A percentile compares a stretch with the other conserved stretches of the same genome.
Evolutionary conservation across 257 asterid species (phyloP).

Genomic region (Solanum chmielewskii): DNA sequence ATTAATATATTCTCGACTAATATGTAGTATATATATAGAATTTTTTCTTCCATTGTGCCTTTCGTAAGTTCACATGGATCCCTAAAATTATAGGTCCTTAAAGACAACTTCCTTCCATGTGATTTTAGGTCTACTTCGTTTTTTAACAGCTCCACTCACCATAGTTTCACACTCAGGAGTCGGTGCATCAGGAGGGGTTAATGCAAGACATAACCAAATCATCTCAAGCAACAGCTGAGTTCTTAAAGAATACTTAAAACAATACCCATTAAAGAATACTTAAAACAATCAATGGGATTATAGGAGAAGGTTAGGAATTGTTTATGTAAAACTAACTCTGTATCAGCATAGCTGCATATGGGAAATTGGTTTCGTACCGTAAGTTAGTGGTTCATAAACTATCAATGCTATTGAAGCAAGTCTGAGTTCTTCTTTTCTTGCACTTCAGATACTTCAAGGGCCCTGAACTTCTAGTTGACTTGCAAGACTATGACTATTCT

Average conservation of each 20-base stretch:
- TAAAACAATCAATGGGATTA: not conserved
- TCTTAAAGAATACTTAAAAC: not conserved
- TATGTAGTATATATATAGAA: not conserved
- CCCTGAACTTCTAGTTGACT: slow-evolving; percentile 65
- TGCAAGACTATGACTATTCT: slow-evolving; percentile 77
- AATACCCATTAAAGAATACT: not conserved
- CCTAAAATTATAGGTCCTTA: not conserved
- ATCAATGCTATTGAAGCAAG: not conserved
- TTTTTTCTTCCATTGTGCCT: not conserved
- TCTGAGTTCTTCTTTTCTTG: slow-evolving; percentile 5
- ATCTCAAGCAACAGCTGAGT: not conserved
- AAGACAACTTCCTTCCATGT: not conserved
- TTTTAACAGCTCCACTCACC: not conserved
- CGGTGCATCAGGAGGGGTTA: not conserved
- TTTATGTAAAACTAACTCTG: not conserved
- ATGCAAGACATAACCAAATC: not conserved
- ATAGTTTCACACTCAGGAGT: not conserved
- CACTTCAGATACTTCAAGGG: slow-evolving; percentile 37
- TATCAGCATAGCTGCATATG: not conserved
- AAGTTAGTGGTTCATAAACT: not conserved
- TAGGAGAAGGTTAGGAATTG: not conserved
- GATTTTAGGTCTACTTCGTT: not conserved
- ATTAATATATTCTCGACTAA: not conserved
- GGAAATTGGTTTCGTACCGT: not conserved
- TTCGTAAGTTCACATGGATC: not conserved